A percentile compares a stretch with the other conserved stretches of the same genome.
Conservation (phyloP, 306 rosid species). For the Sphenostylis stenocarpa region DNA sequence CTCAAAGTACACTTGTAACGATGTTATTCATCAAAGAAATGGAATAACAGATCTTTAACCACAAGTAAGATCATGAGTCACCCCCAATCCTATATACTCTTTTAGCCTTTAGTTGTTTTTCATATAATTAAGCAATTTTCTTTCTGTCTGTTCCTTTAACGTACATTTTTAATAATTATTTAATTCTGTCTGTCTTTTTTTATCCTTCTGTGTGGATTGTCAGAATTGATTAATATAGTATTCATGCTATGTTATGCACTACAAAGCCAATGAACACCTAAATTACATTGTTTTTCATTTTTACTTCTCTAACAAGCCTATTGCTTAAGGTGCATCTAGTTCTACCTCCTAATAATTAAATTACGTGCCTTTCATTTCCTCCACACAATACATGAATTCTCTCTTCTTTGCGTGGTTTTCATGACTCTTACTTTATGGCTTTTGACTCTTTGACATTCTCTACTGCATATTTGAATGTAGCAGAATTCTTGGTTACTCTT, state of each 20-base stretch:
- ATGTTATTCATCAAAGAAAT: not conserved
- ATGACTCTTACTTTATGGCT: not conserved
- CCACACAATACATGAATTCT: conserved; percentile 5
- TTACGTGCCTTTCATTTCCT: conserved; percentile 20
- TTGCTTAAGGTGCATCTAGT: not conserved
- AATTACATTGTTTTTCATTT: conserved; percentile 25
- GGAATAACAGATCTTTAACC: conserved; percentile 22
- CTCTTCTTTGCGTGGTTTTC: conserved; percentile 27
- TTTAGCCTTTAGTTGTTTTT: not conserved
- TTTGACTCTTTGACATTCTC: not conserved
- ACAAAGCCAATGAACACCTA: conserved; percentile 32
- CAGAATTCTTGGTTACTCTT: conserved; percentile 31
- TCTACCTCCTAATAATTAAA: not conserved
- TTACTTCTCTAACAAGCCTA: not conserved
- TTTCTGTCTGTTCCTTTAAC: not conserved
- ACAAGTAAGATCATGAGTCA: conserved; percentile 29
- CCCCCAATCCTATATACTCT: not conserved
- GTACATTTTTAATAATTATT: not conserved
- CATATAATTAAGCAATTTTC: not conserved
- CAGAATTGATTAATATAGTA: not conserved
- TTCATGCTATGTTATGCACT: not conserved
- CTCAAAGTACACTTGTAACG: not conserved
- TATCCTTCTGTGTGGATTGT: not conserved
- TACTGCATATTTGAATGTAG: conserved; percentile 24
- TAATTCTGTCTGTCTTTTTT: not conserved